Evolutionary conservation across 192 early-diverging fungal genomes (phyloP).

Genomic region (Backusella morwellensis): DNA sequence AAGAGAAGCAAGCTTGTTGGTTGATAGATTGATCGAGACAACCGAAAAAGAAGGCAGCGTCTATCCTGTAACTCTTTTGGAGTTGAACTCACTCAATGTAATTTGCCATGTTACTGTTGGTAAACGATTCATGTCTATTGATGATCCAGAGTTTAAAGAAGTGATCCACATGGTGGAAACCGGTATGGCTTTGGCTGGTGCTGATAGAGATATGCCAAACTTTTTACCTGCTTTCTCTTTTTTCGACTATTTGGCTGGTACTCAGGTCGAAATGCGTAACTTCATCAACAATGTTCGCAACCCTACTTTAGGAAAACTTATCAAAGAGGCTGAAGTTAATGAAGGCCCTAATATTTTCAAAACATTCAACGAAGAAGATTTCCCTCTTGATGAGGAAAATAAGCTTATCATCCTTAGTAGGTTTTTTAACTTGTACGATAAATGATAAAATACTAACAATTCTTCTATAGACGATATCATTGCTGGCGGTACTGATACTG

Average conservation of each 20-base stretch:
- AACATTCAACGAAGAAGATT: not conserved
- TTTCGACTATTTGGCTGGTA: not conserved
- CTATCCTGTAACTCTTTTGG: not conserved
- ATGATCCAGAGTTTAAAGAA: not conserved
- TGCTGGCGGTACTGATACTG: constrained; percentile 16
- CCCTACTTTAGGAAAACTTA: not conserved
- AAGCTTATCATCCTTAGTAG: not conserved
- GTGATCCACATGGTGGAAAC: not conserved
- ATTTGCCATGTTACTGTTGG: not conserved
- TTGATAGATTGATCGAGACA: not conserved
- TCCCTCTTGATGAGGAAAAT: not conserved
- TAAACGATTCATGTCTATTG: not conserved
- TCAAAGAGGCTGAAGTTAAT: not conserved
- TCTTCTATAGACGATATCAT: constrained; percentile 2
- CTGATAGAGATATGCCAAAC: constrained; percentile 6
- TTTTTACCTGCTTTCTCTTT: not conserved
- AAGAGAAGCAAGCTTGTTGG: not conserved
- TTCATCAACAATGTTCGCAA: not conserved
- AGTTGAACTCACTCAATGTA: constrained; percentile 5
- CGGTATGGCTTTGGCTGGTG: not conserved
- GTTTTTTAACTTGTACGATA: not conserved
- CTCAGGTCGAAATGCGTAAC: not conserved
- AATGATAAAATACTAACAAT: not conserved
- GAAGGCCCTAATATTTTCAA: not conserved
- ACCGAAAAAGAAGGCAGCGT: not conserved